Percentiles rank a stretch among this genome's conserved stretches.
phyloP scores from a whole-genome alignment of 2,329 filamentous ascomycete species.

The Colletotrichum sp. region DNA sequence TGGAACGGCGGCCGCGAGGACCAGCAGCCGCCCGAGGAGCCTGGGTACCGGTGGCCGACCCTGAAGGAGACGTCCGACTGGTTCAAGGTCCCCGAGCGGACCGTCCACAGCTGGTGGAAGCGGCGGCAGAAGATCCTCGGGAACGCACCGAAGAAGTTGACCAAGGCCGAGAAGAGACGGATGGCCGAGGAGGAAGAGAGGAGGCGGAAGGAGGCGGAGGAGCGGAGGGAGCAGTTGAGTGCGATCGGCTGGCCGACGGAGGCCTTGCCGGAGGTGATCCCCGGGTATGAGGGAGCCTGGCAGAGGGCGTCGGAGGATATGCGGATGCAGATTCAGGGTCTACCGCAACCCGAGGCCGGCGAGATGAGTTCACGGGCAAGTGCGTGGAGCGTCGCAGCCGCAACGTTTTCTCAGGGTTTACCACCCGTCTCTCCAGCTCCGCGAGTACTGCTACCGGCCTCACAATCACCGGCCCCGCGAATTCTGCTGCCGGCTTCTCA shows the following conservation, averaged over 20 bases:
- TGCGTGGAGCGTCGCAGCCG: neutral
- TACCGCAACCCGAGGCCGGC: neutral
- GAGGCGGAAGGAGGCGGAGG: neutral
- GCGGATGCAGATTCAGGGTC: neutral
- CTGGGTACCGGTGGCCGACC: neutral
- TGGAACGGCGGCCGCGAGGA: neutral
- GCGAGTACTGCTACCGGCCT: neutral
- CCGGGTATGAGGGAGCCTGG: neutral
- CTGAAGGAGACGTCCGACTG: neutral
- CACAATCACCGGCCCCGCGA: neutral
- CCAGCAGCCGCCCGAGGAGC: neutral
- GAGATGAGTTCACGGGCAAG: neutral
- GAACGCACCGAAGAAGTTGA: neutral
- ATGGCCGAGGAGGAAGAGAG: neutral
- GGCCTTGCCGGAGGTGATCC: neutral
- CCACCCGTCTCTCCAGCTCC: neutral
- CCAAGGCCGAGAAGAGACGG: neutral
- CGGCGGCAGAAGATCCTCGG: neutral
- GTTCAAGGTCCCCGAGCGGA: conserved; percentile 7
- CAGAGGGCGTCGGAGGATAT: neutral
- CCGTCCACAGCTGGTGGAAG: neutral
- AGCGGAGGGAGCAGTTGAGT: neutral
- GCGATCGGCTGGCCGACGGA: neutral
- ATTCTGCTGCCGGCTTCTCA: neutral
- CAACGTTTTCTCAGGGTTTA: neutral